Evolutionary conservation across 805 yeast species (phyloP).

Genomic region (Starmerella potacharoeniae): DNA sequence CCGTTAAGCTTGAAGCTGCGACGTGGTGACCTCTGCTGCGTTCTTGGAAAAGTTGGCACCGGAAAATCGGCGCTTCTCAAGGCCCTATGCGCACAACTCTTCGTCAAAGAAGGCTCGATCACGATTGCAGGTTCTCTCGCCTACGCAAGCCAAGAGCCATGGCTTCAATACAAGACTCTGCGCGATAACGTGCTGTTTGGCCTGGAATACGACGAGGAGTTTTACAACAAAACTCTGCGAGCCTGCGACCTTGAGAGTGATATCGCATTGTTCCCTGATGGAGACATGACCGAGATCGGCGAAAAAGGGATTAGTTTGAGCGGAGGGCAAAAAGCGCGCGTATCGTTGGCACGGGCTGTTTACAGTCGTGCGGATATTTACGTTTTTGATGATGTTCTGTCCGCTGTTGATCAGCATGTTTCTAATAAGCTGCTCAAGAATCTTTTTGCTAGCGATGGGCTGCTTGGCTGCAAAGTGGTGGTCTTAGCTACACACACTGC

Average conservation of each 20-base stretch:
- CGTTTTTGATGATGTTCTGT: constrained; percentile 77
- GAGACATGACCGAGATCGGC: constrained; percentile 82
- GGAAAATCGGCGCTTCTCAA: constrained; percentile 81
- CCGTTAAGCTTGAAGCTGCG: constrained; percentile 51
- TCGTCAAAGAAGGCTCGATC: constrained; percentile 57
- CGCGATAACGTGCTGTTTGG: constrained; percentile 73
- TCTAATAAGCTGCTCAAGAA: constrained; percentile 54
- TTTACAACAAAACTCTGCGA: constrained; percentile 40
- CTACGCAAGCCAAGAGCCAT: constrained; percentile 77
- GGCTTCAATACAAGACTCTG: constrained; percentile 87
- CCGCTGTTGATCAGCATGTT: constrained; percentile 93
- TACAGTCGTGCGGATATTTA: constrained; percentile 86
- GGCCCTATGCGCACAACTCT: constrained; percentile 66
- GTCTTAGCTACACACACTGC: constrained; percentile 78
- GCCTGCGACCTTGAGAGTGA: constrained; percentile 79
- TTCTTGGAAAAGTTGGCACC: constrained; percentile 81
- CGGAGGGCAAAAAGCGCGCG: constrained; percentile 92
- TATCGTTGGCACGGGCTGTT: constrained; percentile 85
- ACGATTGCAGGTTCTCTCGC: constrained; percentile 60
- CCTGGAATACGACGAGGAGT: constrained; percentile 61
- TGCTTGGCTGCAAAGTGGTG: constrained; percentile 59
- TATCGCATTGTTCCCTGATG: constrained; percentile 62
- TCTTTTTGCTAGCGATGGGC: constrained; percentile 70
- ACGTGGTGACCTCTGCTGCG: constrained; percentile 71
- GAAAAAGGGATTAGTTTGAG: constrained; percentile 92